Evolutionary conservation across 169 alveolate genomes (phyloP), one percentile per base, ranked within the genome.

Genomic region (Plasmodium fragile): DNA sequence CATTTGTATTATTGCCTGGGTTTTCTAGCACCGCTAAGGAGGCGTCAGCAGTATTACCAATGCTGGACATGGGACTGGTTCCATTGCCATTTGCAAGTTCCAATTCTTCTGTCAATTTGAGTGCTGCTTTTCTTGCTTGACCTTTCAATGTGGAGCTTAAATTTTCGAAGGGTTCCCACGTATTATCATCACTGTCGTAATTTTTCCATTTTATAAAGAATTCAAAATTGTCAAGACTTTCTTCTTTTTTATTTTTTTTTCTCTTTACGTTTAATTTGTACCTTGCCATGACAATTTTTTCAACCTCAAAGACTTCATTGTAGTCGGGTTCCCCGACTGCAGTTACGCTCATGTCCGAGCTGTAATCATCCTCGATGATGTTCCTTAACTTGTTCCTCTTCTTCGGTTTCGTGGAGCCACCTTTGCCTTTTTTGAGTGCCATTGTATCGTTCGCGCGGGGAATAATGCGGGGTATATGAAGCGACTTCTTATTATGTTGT

Each of bases 151-250:
- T 80, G 8, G 90, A 65, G 81, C 94, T 79, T 89, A 89, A 89
- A 41, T 89, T 89, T 59, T 89, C 94, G 71, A 89, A 89, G 2
- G 94, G 94, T 13, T 89, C 94, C 94, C 94, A 89, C 16, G 91
- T 89, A 41, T 89, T 89, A n/a, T 89, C 91, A 78, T 89, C 94
- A 55, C 90, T 80, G 39, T 89, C 94, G 82, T 89, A 89, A 69
- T 80, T 80, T 65, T 89, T 89, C 94, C 94, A 89, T 72, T 89
- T 89, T 41, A 89, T 89, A 41, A 78, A 89, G 70, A 89, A 89
- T 78, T 89, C 91, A 78, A 89, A 89, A 80, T 89, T 70, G 81
- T 89, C 91, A 59, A 89, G 82, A 89, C 73, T 89, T 13, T 79
- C 90, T 11, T 69, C 82, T 72, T 89, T 89, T 32, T 39, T 59